Evolutionary conservation across 176 grass and related monocot genomes (phyloP), one percentile per base, ranked within the genome.

Genomic region (Oryza glumipatula): DNA sequence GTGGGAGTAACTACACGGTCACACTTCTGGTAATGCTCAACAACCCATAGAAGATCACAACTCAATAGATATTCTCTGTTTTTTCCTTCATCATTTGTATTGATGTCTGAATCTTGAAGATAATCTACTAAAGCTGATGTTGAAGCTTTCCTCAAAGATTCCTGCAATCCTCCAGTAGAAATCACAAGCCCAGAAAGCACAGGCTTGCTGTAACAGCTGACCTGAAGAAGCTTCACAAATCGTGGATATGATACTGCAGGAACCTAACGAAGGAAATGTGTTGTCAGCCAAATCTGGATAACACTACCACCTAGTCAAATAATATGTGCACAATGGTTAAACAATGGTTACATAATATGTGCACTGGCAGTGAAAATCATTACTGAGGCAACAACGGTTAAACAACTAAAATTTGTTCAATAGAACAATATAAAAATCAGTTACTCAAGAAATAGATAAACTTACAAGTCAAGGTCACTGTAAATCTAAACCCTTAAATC

Each of bases 151-250:
- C 80, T 85, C 83, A 98, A 83, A 52, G 93, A 98, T 69, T 94
- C 96, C 77, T 95, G 96, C 85, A 98, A 91, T 67, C 89, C 96
- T 88, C 96, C 96, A n/a, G 80, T 91, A 90, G 96, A 92, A 80
- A 98, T 90, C 67, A 98, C 96, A 72, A 98, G 89, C 22, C 96
- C 93, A 79, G 96, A 90, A 76, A 95, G 96, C 83, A 98, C 91
- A 89, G 47, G 64, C 67, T 82, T 83, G 70, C 96, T 98, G 86
- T 92, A 98, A 83, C 85, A 90, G 66, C 67, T 88, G 68, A 87
- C 87, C 47, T 67, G 82, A 76, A 98, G 93, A 90, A 98, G 91
- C 65, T 98, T 92, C 84, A 98, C 89, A 23, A 98, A 86, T 41
- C 74, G 86, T 82, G 93, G 96, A 90, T 94, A 98, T n/a, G 91